phyloP scores from a whole-genome alignment of 2,329 filamentous ascomycete species.

The Aspergillus sp. region DNA sequence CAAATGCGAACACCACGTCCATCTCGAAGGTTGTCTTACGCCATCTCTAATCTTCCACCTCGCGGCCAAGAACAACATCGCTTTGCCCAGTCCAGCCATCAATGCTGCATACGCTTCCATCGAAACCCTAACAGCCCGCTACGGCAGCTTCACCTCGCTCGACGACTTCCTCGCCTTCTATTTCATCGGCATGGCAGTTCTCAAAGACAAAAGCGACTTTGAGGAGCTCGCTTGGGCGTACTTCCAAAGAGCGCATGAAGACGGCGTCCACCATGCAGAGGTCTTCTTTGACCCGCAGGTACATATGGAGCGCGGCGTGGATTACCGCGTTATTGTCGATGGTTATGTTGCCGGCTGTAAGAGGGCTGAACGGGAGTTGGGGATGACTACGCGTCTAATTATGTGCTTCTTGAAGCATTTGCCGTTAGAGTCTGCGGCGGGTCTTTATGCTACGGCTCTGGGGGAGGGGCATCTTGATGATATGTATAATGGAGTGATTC shows the following conservation, averaged over 20 bases:
- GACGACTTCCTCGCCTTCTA: slow-evolving; percentile 79
- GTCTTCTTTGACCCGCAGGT: slow-evolving; percentile 82
- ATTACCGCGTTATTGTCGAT: slow-evolving; percentile 62
- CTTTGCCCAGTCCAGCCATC: slow-evolving; percentile 53
- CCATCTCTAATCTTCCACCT: slow-evolving; percentile 70
- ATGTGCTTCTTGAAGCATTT: slow-evolving; percentile 73
- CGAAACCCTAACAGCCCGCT: slow-evolving; percentile 61
- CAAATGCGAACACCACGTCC: slow-evolving; percentile 81
- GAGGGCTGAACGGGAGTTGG: slow-evolving; percentile 62
- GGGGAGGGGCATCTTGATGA: slow-evolving; percentile 30
- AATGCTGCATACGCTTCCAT: slow-evolving; percentile 65
- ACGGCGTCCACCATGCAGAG: slow-evolving; percentile 71
- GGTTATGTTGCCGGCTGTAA: slow-evolving; percentile 63
- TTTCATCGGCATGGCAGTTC: slow-evolving; percentile 72
- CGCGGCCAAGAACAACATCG: slow-evolving; percentile 64
- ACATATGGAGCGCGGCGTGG: slow-evolving; percentile 63
- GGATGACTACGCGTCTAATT: slow-evolving; percentile 65
- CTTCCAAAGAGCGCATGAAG: slow-evolving; percentile 62
- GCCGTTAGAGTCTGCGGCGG: slow-evolving; percentile 57
- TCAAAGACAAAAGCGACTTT: slow-evolving; percentile 67
- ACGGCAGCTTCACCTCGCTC: slow-evolving; percentile 66
- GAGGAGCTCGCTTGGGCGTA: slow-evolving; percentile 72
- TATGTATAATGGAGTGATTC: slow-evolving; percentile 53
- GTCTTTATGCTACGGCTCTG: slow-evolving; percentile 38
- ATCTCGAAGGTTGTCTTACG: slow-evolving; percentile 73